Conservation (phyloP, 169 alveolate genomes). For the Miamiensis avidus region DNA sequence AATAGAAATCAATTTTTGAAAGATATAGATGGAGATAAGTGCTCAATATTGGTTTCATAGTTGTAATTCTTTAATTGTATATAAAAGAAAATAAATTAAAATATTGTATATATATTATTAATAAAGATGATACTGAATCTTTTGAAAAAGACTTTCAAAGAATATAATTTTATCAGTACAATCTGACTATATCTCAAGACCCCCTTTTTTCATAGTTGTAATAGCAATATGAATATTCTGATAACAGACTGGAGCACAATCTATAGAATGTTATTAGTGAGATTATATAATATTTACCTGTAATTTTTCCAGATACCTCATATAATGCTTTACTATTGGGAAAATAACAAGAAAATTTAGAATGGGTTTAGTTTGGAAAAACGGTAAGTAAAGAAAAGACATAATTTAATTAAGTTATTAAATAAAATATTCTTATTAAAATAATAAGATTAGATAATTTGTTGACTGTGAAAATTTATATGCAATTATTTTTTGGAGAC, state of each 20-base stretch:
- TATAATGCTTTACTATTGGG: background rate
- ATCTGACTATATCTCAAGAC: background rate
- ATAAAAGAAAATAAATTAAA: no score
- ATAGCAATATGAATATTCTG: background rate
- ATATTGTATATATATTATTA: no score
- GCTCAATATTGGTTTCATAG: background rate
- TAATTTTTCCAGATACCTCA: no score
- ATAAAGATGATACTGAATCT: background rate
- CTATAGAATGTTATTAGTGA: background rate
- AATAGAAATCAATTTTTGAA: no score
- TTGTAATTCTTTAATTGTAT: background rate
- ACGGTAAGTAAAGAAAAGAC: background rate
- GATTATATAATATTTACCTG: no score
- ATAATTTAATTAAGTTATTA: no score
- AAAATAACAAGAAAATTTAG: background rate
- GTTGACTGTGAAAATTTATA: background rate
- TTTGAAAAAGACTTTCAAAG: background rate
- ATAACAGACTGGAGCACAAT: background rate
- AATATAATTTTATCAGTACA: background rate
- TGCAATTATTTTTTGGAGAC: background rate
- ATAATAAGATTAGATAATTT: background rate
- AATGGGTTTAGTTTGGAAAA: background rate
- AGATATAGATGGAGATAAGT: background rate
- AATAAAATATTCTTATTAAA: no score
- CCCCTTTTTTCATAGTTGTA: background rate